A percentile compares a stretch with the other conserved stretches of the same genome.
Evolutionary conservation across 768 basidiomycete species (phyloP).

Genomic region (Sistotremastrum niveocremeum): DNA sequence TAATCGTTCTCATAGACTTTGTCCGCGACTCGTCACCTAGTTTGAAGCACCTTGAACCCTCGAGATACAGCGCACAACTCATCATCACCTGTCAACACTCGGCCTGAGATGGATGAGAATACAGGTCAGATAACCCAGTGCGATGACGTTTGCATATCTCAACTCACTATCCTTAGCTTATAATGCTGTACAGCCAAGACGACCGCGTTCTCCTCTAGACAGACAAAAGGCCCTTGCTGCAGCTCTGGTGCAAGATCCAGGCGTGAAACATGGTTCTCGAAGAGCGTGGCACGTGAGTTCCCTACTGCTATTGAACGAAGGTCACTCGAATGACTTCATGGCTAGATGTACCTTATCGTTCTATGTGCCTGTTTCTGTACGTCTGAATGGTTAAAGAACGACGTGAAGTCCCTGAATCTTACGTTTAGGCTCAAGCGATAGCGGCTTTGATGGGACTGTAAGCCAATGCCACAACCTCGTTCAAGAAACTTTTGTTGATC

Average conservation of each 20-base stretch:
- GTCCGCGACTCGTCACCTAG: too few relatives aligned
- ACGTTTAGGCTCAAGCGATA: constrained; percentile 25
- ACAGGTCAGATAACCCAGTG: too few relatives aligned
- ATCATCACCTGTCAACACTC: too few relatives aligned
- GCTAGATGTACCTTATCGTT: constrained; percentile 32
- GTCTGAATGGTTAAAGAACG: background rate
- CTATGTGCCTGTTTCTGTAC: constrained; percentile 31
- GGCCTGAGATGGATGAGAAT: too few relatives aligned
- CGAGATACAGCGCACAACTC: too few relatives aligned
- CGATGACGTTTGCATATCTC: too few relatives aligned
- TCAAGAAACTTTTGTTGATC: too few relatives aligned
- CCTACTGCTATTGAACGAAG: background rate
- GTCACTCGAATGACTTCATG: background rate
- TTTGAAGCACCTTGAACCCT: too few relatives aligned
- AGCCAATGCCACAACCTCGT: constrained; percentile 5
- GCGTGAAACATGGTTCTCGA: constrained; percentile 22
- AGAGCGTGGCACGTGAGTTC: constrained; percentile 24
- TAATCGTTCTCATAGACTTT: too few relatives aligned
- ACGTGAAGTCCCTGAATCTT: too few relatives aligned
- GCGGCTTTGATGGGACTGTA: constrained; percentile 41
- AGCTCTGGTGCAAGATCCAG: constrained; percentile 30
- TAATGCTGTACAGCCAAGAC: too few relatives aligned
- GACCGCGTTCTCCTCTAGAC: constrained; percentile 19
- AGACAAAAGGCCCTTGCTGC: constrained; percentile 25
- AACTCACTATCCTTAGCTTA: too few relatives aligned